Conservation (phyloP, 2,329 filamentous ascomycete species). For the Pseudocercospora musae region DNA sequence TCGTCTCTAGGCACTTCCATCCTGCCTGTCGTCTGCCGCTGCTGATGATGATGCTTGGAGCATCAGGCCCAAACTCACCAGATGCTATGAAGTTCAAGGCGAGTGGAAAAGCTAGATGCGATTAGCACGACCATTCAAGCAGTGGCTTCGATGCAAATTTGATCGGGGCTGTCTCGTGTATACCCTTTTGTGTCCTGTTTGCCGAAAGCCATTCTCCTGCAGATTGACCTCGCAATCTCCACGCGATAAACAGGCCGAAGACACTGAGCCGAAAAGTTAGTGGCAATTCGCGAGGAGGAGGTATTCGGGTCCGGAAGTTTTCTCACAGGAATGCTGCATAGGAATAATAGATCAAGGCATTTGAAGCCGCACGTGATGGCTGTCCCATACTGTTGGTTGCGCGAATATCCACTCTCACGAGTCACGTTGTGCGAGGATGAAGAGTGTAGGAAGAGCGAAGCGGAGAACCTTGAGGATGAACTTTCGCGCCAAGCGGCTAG, state of each 20-base stretch:
- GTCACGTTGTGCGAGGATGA: background rate
- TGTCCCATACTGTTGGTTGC: conserved; percentile 58
- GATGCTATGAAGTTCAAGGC: conserved; percentile 88
- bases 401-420: background rate
- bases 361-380: conserved; percentile 72
- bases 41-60: conserved; percentile 7
- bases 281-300: conserved; percentile 32
- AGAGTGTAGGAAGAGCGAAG: background rate
- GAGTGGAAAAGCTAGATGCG: conserved; percentile 64
- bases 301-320: background rate
- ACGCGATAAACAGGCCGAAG: conserved; percentile 59
- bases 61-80: conserved; percentile 63
- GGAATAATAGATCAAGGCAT: conserved; percentile 78
- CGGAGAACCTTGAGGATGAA: background rate
- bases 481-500: too few relatives aligned
- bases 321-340: conserved; percentile 71
- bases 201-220: conserved; percentile 70
- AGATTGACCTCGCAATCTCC: conserved; percentile 58
- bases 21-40: conserved; percentile 8
- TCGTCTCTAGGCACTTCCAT: background rate
- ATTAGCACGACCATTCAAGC: conserved; percentile 36
- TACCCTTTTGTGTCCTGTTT: conserved; percentile 81
- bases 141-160: conserved; percentile 1
- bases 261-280: conserved; percentile 47
- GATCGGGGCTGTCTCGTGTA: background rate